Percentiles rank a stretch among this genome's conserved stretches.
phyloP scores from a whole-genome alignment of 805 yeast species.

The Candida xiaguanensis region DNA sequence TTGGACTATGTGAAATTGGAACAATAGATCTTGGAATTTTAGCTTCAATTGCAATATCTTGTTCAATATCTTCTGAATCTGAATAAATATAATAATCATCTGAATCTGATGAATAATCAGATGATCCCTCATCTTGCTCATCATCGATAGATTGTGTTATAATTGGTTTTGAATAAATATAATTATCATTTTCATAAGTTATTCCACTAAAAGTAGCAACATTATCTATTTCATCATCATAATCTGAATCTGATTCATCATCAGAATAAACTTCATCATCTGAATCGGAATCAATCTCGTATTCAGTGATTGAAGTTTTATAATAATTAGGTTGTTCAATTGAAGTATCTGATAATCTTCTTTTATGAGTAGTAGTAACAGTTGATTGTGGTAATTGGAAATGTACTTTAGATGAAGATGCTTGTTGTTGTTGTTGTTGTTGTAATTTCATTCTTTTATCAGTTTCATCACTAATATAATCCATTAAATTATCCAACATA shows the following conservation, averaged over 20 bases:
- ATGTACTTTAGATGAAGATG: slow-evolving; percentile 8
- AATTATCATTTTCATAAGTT: neutral
- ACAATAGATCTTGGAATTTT: slow-evolving; percentile 4
- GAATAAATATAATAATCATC: slow-evolving; percentile 16
- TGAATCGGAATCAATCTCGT: slow-evolving; percentile 33
- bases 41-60: neutral
- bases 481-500: slow-evolving; percentile 63
- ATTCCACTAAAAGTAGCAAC: slow-evolving; percentile 1
- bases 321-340: slow-evolving; percentile 15
- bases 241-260: slow-evolving; percentile 2
- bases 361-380: slow-evolving; percentile 4
- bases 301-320: slow-evolving; percentile 33
- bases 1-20: neutral
- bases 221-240: slow-evolving; percentile 3
- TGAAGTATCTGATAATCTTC: slow-evolving; percentile 7
- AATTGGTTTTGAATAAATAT: neutral
- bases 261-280: slow-evolving; percentile 14
- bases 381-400: slow-evolving; percentile 10
- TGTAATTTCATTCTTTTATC: slow-evolving; percentile 18
- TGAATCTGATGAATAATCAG: slow-evolving; percentile 8
- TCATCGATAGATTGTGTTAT: slow-evolving; percentile 5
- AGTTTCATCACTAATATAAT: slow-evolving; percentile 34
- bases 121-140: slow-evolving; percentile 2
- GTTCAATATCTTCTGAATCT: slow-evolving; percentile 11
- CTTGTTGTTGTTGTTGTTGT: slow-evolving; percentile 7